Base-by-base conservation (phyloP, 2,329 filamentous ascomycete species). In the Hymenoscyphus repandus region DNA sequence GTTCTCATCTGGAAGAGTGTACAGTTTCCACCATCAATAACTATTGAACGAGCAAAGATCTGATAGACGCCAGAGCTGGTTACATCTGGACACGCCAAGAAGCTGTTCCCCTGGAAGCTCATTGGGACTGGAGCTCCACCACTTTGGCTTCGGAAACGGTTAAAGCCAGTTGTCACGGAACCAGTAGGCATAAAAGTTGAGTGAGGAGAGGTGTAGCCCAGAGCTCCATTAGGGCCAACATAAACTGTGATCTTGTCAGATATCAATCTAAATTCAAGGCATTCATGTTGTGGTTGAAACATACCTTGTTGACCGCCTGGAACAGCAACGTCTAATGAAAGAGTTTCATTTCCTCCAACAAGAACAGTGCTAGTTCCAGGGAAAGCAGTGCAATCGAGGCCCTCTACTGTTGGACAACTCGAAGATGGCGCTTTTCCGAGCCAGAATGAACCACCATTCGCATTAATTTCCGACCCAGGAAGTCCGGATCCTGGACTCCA, bases 191-290 rank as follows among this genome's bases (percentile, higher is more conserved):
- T 74, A 51, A 61, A 68, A 2, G 65, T 67, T 0, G 78, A 81
- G 68, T 85, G 80, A 0, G 80, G 72, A 13, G 60, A 54, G 0
- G 79, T 79, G 68, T 78, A 86, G 50, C 72, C 70, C 51, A 86
- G 65, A 11, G 72, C 69, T 6, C 82, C 83, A 27, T 72, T 65
- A 5, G 75, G 69, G 2, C 68, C 70, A 48, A 85, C 72, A 65
- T 80, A 86, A 58, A 84, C 49, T 72, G 66, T 58, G 86, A 81
- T 27, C 82, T 5, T n/a, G 31, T 45, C 36, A 45, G 44, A 33
- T 2, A 36, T 1, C 33, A 15, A 13, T 13, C 37, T 27, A 22
- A 20, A 12, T 12, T 15, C 9, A 38, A 12, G 31, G 9, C 5
- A 13, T 5, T 15, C 5, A 32, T 6, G 13, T n/a, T 44, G 30